These are phyloP conservation scores for Alliaria petiolata DNA, from an alignment of 345 rosid genomes.

Conservation along the genomic window DNA sequence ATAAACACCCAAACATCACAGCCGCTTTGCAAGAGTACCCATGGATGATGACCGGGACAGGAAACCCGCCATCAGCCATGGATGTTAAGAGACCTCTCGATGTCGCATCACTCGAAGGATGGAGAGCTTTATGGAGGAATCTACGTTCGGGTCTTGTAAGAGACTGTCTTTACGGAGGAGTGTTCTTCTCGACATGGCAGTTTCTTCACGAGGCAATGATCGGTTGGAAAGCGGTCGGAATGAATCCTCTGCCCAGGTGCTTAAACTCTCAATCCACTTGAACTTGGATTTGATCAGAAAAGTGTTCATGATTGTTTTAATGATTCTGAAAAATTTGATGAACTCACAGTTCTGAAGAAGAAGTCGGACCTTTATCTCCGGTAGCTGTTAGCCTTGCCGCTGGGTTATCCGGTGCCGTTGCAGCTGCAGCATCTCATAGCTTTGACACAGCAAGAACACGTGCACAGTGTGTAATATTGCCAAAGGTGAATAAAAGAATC, in stretches of 20 bases:
- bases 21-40: conserved; percentile 74
- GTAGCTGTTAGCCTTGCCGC: conserved; percentile 68
- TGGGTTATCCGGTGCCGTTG: conserved; percentile 74
- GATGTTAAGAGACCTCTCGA: conserved; percentile 59
- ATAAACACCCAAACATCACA: conserved; percentile 60
- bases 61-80: conserved; percentile 72
- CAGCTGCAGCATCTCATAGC: conserved; percentile 91
- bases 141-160: conserved; percentile 69
- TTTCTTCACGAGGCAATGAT: conserved; percentile 65
- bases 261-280: background rate
- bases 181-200: conserved; percentile 90
- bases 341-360: conserved; percentile 59
- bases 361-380: conserved; percentile 71
- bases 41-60: conserved; percentile 97
- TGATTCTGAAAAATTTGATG: conserved; percentile 12
- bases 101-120: conserved; percentile 80
- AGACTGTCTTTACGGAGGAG: conserved; percentile 74
- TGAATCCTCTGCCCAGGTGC: conserved; percentile 83
- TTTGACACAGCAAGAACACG: conserved; percentile 87
- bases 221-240: conserved; percentile 83
- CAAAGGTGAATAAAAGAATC: conserved; percentile 50
- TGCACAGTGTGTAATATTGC: conserved; percentile 76
- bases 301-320: background rate
- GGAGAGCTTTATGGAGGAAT: conserved; percentile 77
- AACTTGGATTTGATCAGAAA: background rate